Evolutionary conservation across 441 rosid genomes (phyloP).

Genomic region (Breynia disticha): DNA sequence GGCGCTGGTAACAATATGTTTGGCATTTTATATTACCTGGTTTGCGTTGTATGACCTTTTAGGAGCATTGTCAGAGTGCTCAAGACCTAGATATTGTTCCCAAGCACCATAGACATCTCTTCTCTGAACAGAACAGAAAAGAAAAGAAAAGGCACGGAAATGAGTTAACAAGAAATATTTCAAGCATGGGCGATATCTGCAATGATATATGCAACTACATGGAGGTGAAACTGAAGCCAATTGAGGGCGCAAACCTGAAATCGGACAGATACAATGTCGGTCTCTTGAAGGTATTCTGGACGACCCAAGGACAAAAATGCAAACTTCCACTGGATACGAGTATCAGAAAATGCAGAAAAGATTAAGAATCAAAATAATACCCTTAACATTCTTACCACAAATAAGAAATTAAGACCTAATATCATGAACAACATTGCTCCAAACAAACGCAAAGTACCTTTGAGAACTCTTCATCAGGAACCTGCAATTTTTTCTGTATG

Average conservation of each 20-base stretch:
- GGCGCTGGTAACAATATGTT: too few relatives aligned
- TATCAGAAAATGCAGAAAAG: not conserved
- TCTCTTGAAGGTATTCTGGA: conserved; percentile 77
- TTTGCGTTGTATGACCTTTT: conserved; percentile 78
- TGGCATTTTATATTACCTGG: conserved; percentile 42
- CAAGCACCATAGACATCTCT: conserved; percentile 91
- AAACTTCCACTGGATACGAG: conserved; percentile 64
- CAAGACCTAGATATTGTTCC: conserved; percentile 97
- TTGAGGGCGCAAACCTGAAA: conserved; percentile 51
- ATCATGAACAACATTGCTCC: not conserved
- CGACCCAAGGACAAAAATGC: conserved; percentile 89
- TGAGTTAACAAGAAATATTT: not conserved
- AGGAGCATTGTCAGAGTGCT: conserved; percentile 82
- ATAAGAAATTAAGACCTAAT: not conserved
- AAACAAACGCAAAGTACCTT: conserved; percentile 36
- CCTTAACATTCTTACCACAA: too few relatives aligned
- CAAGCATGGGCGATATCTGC: not conserved
- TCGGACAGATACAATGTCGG: conserved; percentile 58
- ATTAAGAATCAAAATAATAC: not conserved
- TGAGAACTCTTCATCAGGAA: conserved; percentile 83
- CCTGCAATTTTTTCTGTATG: conserved; percentile 78
- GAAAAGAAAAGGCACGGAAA: too few relatives aligned
- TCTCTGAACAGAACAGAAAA: conserved; percentile 8
- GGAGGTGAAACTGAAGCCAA: too few relatives aligned
- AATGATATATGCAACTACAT: too few relatives aligned